Base-by-base conservation (phyloP, 768 basidiomycete species). In the Infundibulicybe gibba region DNA sequence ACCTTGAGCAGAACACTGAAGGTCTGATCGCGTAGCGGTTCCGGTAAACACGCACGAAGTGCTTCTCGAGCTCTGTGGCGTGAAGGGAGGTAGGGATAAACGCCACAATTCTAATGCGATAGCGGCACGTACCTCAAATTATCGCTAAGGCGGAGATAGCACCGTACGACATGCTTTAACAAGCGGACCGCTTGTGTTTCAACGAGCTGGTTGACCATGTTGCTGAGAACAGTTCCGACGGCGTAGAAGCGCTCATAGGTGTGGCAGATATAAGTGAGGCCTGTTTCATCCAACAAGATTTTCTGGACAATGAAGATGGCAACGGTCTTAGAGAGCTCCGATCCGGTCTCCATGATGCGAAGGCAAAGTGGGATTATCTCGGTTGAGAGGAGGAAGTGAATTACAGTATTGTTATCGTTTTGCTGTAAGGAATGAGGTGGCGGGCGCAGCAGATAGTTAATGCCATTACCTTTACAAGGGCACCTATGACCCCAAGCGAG, bases 221-320 rank as follows among this genome's bases (percentile, higher is more conserved):
- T 97, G 73, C 90, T 91, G 49, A 99, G 76, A 13, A 99, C 97
- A 6, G 95, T 97, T 14, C 95, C 97, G 45, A 99, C 97, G 12
- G 97, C 97, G 64, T 97, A 98, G 71, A 99, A 99, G 44, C 97
- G 80, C 64, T 99, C 97, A 62, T 99, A 99, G n/a, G 97, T 99
- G 67, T 99, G 97, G 59, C 97, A 98, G 60, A 98, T 99, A 66
- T 99, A 99, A 13, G 93, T 94, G 49, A 99, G 71, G 15, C 97
- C 97, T 3, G 95, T 93, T 67, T 99, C 97, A 64, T 99, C 97
- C 44, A 98, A 77, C 13, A 99, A 77, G 49, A 92, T 91, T 70
- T 99, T 99, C 66, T 99, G 97, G 3, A 99, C 97, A 59, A 99
- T 99, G 68, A 99, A 99, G 59, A 99, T 99, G 37, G 97, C 97